These are phyloP conservation scores for Neurospora sublineolata DNA, from an alignment of 495 filamentous ascomycete genomes.

Conservation along the genomic window DNA sequence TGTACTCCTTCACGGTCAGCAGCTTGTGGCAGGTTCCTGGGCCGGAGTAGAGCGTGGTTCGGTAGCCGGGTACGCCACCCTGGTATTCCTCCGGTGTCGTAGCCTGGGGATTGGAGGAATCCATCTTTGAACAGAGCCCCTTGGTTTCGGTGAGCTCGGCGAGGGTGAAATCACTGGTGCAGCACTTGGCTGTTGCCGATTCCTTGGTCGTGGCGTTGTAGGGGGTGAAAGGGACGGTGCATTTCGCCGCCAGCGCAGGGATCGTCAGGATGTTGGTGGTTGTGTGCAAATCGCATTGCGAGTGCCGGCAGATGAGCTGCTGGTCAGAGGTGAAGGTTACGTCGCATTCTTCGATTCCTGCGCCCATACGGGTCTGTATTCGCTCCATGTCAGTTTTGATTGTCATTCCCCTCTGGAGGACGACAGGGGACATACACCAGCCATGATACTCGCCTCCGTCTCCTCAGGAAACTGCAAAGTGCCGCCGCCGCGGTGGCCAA, in stretches of 20 bases:
- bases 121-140: constrained; percentile 51
- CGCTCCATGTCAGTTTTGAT: not conserved
- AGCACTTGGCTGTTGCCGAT: constrained; percentile 43
- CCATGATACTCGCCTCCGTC: constrained; percentile 38
- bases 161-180: constrained; percentile 51
- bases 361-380: constrained; percentile 41
- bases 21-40: constrained; percentile 40
- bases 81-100: constrained; percentile 42
- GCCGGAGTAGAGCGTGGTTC: constrained; percentile 45
- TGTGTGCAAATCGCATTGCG: constrained; percentile 51
- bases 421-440: constrained; percentile 22
- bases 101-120: constrained; percentile 42
- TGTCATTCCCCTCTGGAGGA: not conserved
- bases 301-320: constrained; percentile 51
- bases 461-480: constrained; percentile 53
- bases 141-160: constrained; percentile 47
- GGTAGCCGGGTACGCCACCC: constrained; percentile 40
- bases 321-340: constrained; percentile 50
- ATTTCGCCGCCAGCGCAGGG: constrained; percentile 47
- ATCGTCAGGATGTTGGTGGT: constrained; percentile 50
- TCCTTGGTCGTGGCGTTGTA: constrained; percentile 20
- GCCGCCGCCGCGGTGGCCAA: constrained; percentile 47
- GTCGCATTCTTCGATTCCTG: constrained; percentile 54
- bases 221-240: constrained; percentile 47
- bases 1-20: constrained; percentile 41